Evolutionary conservation across 768 basidiomycete species (phyloP), one percentile per base, ranked within the genome.

Genomic region (Leccinum disarticulatum): DNA sequence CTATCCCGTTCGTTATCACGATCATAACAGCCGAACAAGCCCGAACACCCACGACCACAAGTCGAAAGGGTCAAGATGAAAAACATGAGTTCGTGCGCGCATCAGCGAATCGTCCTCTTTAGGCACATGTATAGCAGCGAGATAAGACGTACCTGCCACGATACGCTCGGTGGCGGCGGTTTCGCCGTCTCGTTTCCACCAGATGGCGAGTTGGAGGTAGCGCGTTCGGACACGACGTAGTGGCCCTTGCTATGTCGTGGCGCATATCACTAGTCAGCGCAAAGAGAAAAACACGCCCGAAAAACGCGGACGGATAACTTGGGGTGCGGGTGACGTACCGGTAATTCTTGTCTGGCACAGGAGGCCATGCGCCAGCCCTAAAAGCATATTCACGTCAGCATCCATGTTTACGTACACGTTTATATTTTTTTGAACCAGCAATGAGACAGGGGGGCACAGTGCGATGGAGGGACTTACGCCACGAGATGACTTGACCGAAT

Each of bases 351-450:
- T 87, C 86, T 2, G 91, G 90, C 31, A 80, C 74, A 30, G 91
- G 91, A 6, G 91, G 91, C 91, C 91, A 93, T 62, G 84, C 82
- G 4, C 83, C 83, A 9, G 79, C 76, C 9, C 89, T 91, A 70
- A 46, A 46, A 46, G 43, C 43, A 46, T 6, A 11, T 46, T 46
- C 43, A 3, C 43, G 43, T 46, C 11, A 46, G 43, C 43, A 11
- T 22, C 19, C 43, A 19, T 22, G 11, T 46, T 46, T 19, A 22
- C 11, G 19, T 11, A 22, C 5, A 43, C 11, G 19, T 43, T 8
- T 43, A 43, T 11, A 43, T 2, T 6, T 41, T 41, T n/a, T 41
- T 9, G 15, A 1, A 43, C 43, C 43, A 46, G 11, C 6, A 46
- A 46, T 22, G 43, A 46, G 10, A n/a, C 38, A 41, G 17, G 43